Conservation (phyloP, 2,329 filamentous ascomycete genomes). For the Cercospora zeae-maydis region DNA sequence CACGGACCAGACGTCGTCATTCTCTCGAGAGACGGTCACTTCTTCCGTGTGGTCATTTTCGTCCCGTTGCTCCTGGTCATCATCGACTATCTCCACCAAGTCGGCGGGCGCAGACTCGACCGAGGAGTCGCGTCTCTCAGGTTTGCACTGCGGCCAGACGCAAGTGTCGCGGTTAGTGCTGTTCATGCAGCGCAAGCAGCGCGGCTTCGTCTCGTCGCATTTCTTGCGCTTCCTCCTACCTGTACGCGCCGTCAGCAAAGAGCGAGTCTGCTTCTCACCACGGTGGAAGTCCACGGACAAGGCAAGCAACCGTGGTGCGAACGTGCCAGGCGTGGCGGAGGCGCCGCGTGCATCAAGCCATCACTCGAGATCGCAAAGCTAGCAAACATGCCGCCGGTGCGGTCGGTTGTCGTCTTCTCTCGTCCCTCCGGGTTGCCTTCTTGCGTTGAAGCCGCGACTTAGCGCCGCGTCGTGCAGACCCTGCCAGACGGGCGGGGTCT, state of each 20-base stretch:
- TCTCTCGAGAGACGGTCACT: neutral
- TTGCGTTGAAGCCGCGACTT: neutral
- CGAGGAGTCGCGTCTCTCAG: neutral
- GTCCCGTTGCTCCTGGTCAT: neutral
- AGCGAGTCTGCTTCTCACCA: neutral
- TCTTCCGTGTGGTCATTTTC: too few species aligned
- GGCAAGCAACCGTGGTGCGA: slow-evolving; percentile 18
- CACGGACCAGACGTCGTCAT: neutral
- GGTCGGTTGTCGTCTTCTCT: neutral
- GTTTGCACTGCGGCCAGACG: slow-evolving; percentile 11
- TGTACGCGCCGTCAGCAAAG: slow-evolving; percentile 3
- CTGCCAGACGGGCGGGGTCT: neutral
- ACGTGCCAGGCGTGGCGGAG: slow-evolving; percentile 9
- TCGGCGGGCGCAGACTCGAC: neutral
- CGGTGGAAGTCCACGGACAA: slow-evolving; percentile 18
- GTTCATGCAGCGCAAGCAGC: slow-evolving; percentile 23
- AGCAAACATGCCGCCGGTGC: slow-evolving; percentile 16
- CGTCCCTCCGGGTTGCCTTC: neutral
- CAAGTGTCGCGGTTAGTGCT: slow-evolving; percentile 18
- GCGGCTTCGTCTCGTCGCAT: slow-evolving; percentile 21
- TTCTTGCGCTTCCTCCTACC: slow-evolving; percentile 26
- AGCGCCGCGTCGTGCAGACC: neutral
- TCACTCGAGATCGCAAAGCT: slow-evolving; percentile 18
- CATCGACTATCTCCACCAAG: neutral
- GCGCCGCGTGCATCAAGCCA: slow-evolving; percentile 7